Evolutionary conservation across 495 filamentous ascomycete species (phyloP).

Genomic region (Penicillium lividum): DNA sequence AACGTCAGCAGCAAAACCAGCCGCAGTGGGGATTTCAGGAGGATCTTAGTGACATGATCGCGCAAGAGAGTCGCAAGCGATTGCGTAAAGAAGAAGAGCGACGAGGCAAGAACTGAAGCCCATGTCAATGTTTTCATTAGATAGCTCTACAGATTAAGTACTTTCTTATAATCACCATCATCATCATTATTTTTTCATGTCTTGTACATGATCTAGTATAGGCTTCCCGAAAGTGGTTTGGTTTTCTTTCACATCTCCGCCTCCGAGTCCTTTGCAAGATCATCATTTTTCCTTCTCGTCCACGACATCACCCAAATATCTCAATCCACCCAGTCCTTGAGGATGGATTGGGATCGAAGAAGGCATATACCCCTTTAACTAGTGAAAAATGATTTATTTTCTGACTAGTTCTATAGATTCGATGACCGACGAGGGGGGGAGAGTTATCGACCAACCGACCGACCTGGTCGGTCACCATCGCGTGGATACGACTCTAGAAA

Average conservation of each 20-base stretch:
- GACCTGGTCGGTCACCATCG: slow-evolving; percentile 37
- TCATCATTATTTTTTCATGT: no score
- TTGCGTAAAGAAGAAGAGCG: slow-evolving; percentile 83
- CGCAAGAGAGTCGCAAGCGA: slow-evolving; percentile 85
- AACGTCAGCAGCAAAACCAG: slow-evolving; percentile 69
- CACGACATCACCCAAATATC: not conserved
- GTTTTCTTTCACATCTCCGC: not conserved
- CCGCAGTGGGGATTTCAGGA: slow-evolving; percentile 82
- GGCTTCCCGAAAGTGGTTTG: not conserved
- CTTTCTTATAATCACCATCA: no score
- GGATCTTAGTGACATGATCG: slow-evolving; percentile 96
- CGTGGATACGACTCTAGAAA: slow-evolving; percentile 42
- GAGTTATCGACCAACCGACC: slow-evolving; percentile 52
- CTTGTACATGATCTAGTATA: not conserved
- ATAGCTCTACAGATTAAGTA: not conserved
- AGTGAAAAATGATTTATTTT: not conserved
- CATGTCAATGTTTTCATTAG: not conserved
- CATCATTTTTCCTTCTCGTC: not conserved
- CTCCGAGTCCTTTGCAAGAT: not conserved
- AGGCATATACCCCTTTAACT: slow-evolving; percentile 29
- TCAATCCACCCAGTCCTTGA: not conserved
- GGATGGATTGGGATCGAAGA: slow-evolving; percentile 55
- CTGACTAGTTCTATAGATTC: slow-evolving; percentile 36
- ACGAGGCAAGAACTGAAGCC: slow-evolving; percentile 48
- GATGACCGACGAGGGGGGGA: slow-evolving; percentile 56